A percentile compares a stretch with the other conserved stretches of the same genome.
phyloP scores from a whole-genome alignment of 495 filamentous ascomycete species.

The Penicillium maclennaniae region DNA sequence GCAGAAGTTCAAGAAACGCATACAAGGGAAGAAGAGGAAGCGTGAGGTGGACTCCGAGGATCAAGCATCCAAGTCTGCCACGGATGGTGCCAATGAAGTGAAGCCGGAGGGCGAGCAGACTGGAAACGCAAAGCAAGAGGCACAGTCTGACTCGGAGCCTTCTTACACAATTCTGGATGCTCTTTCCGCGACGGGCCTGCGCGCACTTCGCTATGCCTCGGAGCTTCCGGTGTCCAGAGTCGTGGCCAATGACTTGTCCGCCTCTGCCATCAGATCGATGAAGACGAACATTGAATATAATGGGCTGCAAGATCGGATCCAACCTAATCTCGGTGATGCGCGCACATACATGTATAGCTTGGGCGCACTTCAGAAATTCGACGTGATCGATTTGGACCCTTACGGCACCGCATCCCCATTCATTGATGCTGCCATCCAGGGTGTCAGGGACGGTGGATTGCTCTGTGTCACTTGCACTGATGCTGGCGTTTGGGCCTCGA shows the following conservation, averaged over 20 bases:
- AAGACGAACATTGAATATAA: conserved; percentile 82
- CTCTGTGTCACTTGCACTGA: conserved; percentile 97
- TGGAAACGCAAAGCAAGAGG: conserved; percentile 7
- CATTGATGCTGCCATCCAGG: conserved; percentile 82
- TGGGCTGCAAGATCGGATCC: conserved; percentile 63
- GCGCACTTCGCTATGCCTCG: conserved; percentile 85
- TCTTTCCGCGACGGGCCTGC: conserved; percentile 88
- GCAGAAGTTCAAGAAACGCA: conserved; percentile 39
- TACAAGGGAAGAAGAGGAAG: conserved; percentile 51
- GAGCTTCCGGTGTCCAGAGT: conserved; percentile 82
- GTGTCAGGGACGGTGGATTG: conserved; percentile 78
- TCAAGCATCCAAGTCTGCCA: conserved; percentile 8
- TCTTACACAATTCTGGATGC: conserved; percentile 86
- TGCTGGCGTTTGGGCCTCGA: conserved; percentile 87
- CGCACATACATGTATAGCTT: conserved; percentile 82
- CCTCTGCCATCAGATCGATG: conserved; percentile 74
- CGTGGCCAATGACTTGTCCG: conserved; percentile 84
- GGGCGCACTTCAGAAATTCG: conserved; percentile 52
- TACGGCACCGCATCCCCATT: conserved; percentile 92
- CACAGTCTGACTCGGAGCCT: not conserved
- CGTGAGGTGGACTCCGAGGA: conserved; percentile 27
- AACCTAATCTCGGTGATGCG: conserved; percentile 72
- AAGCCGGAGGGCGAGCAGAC: conserved; percentile 11
- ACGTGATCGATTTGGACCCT: conserved; percentile 95
- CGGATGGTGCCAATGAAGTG: conserved; percentile 10